Conservation (phyloP, 306 rosid genomes). For the Vachellia pachyceras region DNA sequence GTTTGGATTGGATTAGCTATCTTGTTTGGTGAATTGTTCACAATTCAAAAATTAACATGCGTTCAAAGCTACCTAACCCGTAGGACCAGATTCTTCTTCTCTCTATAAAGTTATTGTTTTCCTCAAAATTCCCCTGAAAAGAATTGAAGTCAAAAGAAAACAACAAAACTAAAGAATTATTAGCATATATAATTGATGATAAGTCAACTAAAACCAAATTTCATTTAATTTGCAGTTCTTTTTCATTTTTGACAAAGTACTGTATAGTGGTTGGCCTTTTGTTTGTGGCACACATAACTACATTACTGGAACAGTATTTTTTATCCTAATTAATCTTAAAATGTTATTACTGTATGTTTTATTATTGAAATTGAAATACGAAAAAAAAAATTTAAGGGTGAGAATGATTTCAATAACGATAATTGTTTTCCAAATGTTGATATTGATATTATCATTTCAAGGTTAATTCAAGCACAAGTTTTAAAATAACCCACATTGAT, state of each 20-base stretch:
- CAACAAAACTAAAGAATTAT: constrained; percentile 3
- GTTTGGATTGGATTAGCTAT: not conserved
- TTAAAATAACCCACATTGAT: too few species aligned
- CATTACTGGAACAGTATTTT: not conserved
- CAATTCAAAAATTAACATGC: not conserved
- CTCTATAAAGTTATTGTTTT: constrained; percentile 24
- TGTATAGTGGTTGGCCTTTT: not conserved
- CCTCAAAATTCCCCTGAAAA: constrained; percentile 11
- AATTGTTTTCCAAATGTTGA: not conserved
- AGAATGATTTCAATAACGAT: not conserved
- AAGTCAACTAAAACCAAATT: not conserved
- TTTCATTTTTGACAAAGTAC: not conserved
- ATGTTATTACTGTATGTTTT: not conserved
- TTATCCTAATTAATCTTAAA: not conserved
- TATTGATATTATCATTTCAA: not conserved
- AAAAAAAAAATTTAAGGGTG: not conserved
- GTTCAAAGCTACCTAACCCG: constrained; percentile 38
- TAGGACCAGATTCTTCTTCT: constrained; percentile 42
- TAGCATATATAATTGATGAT: not conserved
- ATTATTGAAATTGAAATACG: not conserved
- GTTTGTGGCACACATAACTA: not conserved
- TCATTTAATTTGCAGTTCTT: not conserved
- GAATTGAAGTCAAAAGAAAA: not conserved
- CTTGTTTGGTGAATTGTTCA: constrained; percentile 7
- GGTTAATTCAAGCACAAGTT: not conserved